Evolutionary conservation across 2,329 filamentous ascomycete species (phyloP), one percentile per base, ranked within the genome.

Genomic region (Simplicillium sp.): DNA sequence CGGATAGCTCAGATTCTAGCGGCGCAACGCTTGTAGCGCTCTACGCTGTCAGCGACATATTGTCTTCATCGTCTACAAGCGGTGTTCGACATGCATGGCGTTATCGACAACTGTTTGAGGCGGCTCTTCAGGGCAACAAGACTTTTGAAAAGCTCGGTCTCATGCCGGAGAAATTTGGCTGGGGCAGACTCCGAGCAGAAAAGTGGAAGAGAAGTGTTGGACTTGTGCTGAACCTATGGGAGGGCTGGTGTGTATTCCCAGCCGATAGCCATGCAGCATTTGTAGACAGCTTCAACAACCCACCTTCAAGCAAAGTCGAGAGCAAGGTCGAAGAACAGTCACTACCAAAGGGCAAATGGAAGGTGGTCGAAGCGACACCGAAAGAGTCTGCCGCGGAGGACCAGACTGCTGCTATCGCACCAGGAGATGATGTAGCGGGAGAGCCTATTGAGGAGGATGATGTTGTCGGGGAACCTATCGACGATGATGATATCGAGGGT

Each of bases 1-100:
- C 54, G 14, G 70, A 71, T 38, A 59, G 53, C 1, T 51, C 58
- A 13, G 87, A 94, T 56, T 74, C 73, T 1, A 89, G 84, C 40
- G 71, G 76, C 2, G 78, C 86, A 1, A 86, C 82, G 50, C 70
- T 95, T 2, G 81, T 95, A 15, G 89, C 78, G 2, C 70, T 97
- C 3, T 95, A 94, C 55, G 70, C 92, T 1, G 62, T 76, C 37
- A 78, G 69, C 56, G 89, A 96, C 56, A 83, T 95, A 36, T 70
- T 94, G 11, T 85, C 84, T 0, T 84, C 85, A 1, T 76, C 75
- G 1, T 86, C 83, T 1, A 87, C 81, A 9, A 84, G 83, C 47
- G 83, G 82, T 2, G 80, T 90, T 17, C 80, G 85, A 2, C 85
- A 89, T 56, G 85, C 86, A 3, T 95, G 88, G 86, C 82, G 87